Base-by-base conservation (phyloP, 2,329 filamentous ascomycete species). In the Phialocephala sp. region DNA sequence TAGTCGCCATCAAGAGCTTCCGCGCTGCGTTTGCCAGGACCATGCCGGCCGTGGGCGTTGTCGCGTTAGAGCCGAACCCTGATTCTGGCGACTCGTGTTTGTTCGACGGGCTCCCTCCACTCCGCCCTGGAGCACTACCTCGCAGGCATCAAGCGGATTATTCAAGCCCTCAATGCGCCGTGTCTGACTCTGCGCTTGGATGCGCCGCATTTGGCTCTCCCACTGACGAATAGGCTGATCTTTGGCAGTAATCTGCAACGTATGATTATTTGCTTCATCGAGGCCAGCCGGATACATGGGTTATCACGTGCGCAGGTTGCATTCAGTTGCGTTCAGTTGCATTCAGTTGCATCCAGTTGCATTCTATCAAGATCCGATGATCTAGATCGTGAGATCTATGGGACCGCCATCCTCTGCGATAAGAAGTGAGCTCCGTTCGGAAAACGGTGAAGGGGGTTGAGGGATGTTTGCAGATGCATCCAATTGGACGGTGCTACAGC, bases 41-140 rank as follows among this genome's bases (percentile, higher is more conserved):
- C 43, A 27, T 24, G 59, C 27, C 3, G 35, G 39, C 35, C 18
- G 52, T 59, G 61, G 32, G 55, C 20, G 62, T 18, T 50, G 27
- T 64, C 56, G 62, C 60, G 62, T 64, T 56, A 64, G 56, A 60
- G 55, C 15, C 18, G 36, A 57, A 37, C 55, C 55, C 35, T 57
- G 55, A 57, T 39, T 37, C 35, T 32, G 6, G 50, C 14, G 35
- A 22, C 4, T 39, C 27, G 35, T 39, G 35, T 57, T 22, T 57
- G 18, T 57, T 22, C 24, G 4, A 5, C 22, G 24, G 18, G 3
- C 22, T 54, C 24, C 14, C 27, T 35, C 50, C 50, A 54, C 24
- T 54, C 22, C 35, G 50, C 50, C 50, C 50, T 54, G 24, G 24
- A 6, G 15, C 45, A 12, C 4, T 3, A 32, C 27, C 27, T 32